phyloP scores from a whole-genome alignment of 306 rosid genomes.

The Vigna angularis region DNA sequence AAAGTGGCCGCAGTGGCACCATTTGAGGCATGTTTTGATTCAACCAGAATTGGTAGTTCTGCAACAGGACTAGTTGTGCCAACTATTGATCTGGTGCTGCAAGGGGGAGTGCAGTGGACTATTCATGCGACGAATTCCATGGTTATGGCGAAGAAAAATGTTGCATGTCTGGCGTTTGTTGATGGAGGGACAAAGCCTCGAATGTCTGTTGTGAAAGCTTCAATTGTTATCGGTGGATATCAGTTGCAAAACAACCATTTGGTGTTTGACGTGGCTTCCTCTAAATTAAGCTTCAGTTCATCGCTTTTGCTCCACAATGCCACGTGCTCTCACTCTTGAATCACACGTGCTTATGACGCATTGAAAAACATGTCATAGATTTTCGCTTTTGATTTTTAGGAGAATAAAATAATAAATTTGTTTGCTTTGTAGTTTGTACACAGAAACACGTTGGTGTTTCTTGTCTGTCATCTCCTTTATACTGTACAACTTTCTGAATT shows the following conservation, averaged over 20 bases:
- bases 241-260: conserved; percentile 37
- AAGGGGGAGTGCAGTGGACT: conserved; percentile 38
- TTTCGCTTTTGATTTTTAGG: background rate
- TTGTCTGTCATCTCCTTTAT: no score
- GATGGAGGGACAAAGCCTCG: conserved; percentile 42
- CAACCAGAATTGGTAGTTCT: background rate
- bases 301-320: conserved; percentile 28
- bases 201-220: conserved; percentile 15
- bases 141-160: conserved; percentile 38
- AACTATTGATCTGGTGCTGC: conserved; percentile 41
- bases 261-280: conserved; percentile 34
- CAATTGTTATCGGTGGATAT: conserved; percentile 44
- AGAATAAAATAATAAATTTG: background rate
- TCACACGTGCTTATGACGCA: background rate
- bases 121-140: conserved; percentile 45
- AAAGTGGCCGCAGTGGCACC: conserved; percentile 45
- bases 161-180: conserved; percentile 45
- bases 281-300: conserved; percentile 34
- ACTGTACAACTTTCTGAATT: no score
- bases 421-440: background rate
- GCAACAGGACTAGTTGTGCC: conserved; percentile 34
- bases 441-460: no score
- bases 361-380: background rate
- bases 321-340: conserved; percentile 29
- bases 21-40: conserved; percentile 48